phyloP scores from a whole-genome alignment of 768 basidiomycete species.

The Neoboletus magnificus region DNA sequence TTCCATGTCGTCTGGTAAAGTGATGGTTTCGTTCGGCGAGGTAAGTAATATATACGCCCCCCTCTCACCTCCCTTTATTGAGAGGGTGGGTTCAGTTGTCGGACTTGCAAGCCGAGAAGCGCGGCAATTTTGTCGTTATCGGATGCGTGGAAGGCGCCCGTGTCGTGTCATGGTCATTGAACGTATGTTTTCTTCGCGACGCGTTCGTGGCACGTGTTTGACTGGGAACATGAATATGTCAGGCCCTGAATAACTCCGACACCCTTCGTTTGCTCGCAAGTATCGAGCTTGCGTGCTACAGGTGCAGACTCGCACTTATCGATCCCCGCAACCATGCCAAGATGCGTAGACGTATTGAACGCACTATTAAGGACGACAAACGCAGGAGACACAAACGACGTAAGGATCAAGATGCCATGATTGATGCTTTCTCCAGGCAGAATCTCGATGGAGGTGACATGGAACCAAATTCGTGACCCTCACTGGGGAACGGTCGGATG shows the following conservation, averaged over 20 bases:
- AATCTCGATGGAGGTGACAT: conserved; percentile 33
- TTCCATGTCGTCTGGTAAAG: conserved; percentile 60
- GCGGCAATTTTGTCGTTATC: conserved; percentile 84
- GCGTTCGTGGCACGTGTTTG: conserved; percentile 6
- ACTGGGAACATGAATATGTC: conserved; percentile 10
- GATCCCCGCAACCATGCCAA: conserved; percentile 68
- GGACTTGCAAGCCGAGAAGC: conserved; percentile 80
- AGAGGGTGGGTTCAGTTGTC: conserved; percentile 41
- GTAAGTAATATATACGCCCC: conserved; percentile 35
- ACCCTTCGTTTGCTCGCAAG: conserved; percentile 78
- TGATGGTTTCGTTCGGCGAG: conserved; percentile 68
- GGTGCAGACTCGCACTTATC: conserved; percentile 61
- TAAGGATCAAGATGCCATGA: conserved; percentile 80
- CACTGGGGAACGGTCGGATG: conserved; percentile 4
- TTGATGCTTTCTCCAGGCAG: conserved; percentile 70
- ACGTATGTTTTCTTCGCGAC: conserved; percentile 45
- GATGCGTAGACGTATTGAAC: conserved; percentile 67
- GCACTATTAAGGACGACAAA: conserved; percentile 83
- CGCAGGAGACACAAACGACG: conserved; percentile 76
- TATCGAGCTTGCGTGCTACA: conserved; percentile 82
- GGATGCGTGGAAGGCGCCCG: conserved; percentile 70
- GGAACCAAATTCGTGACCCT: conserved; percentile 25
- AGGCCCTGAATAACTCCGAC: conserved; percentile 83
- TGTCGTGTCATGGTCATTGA: conserved; percentile 83
- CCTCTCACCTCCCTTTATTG: neutral